A percentile compares a stretch with the other conserved stretches of the same genome.
phyloP scores from a whole-genome alignment of 108 stramenopile genomes.

The Fragilaria crotonensis region DNA sequence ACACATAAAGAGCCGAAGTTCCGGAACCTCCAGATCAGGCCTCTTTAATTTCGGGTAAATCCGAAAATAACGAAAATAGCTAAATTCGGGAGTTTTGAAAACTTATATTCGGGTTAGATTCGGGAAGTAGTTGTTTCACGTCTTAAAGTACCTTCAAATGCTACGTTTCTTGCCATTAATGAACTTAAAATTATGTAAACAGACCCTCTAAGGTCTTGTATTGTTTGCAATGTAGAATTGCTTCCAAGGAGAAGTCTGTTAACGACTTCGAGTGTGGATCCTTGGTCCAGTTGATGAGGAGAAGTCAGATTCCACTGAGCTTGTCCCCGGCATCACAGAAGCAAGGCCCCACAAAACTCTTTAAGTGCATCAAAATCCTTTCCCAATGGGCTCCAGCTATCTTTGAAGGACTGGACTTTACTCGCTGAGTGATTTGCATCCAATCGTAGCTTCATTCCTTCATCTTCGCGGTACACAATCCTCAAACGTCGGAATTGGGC shows the following conservation, averaged over 20 bases:
- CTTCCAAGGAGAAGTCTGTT: conserved; percentile 5
- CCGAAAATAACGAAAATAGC: too few relatives aligned
- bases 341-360: conserved; percentile 4
- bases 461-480: not conserved
- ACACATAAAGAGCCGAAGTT: too few relatives aligned
- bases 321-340: conserved; percentile 1
- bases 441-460: not conserved
- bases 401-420: not conserved
- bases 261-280: not conserved
- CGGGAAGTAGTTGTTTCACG: too few relatives aligned
- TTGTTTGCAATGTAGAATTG: conserved; percentile 9
- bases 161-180: too few relatives aligned
- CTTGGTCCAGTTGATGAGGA: conserved; percentile 5
- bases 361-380: not conserved
- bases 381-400: not conserved
- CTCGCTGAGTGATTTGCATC: not conserved
- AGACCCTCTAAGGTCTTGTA: too few relatives aligned
- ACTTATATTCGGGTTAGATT: too few relatives aligned
- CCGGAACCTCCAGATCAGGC: too few relatives aligned
- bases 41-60: too few relatives aligned
- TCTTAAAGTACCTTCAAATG: too few relatives aligned
- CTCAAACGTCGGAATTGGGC: not conserved
- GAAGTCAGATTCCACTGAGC: conserved; percentile 2
- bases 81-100: too few relatives aligned
- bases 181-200: too few relatives aligned